Evolutionary conservation across 345 rosid genomes (phyloP), one percentile per base, ranked within the genome.

Genomic region (Citrus maxima): DNA sequence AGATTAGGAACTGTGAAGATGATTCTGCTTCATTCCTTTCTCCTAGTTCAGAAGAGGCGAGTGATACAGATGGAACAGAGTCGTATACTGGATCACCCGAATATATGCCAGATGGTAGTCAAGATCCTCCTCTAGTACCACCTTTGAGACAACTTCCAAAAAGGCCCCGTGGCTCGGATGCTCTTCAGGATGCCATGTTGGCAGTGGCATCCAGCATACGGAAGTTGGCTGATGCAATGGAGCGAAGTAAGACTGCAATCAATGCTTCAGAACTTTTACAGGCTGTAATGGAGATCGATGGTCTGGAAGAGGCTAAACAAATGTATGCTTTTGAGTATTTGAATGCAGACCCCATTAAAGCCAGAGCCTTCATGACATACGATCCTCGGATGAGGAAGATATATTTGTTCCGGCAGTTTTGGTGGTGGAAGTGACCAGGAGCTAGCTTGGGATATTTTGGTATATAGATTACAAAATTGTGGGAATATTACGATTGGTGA

Each of bases 301-400:
- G 90, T n/a, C 80, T 93, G 83, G 98, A 91, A 65, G 98, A 93
- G 80, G 90, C 88, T 13, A 93, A 89, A 84, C 91, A 93, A 82
- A 93, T 93, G 98, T 91, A 92, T 77, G 98, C 94, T 49, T 93
- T 93, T 70, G 98, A 93, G 88, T 89, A 85, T 85, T 85, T 93
- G 82, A 93, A 93, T 74, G 94, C 90, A 8, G 96, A 92, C 74
- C 98, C 96, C 72, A 84, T 92, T 65, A 93, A 93, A 87, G 96
- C 98, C 46, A 84, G 98, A 81, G 98, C 96, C 30, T 91, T 93
- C 88, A 77, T 93, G 96, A 88, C 96, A 24, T 90, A 93, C 75
- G 80, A 90, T 84, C 78, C 70, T 72, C 88, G 96, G 72, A 92
- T 93, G 98, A 84, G 96, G 82, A 93, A 87, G 81, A 71, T 88